A percentile compares a stretch with the other conserved stretches of the same genome.
These are phyloP conservation scores for Oidium heveae DNA, from an alignment of 2,329 filamentous ascomycete species.

Conservation along the genomic window DNA sequence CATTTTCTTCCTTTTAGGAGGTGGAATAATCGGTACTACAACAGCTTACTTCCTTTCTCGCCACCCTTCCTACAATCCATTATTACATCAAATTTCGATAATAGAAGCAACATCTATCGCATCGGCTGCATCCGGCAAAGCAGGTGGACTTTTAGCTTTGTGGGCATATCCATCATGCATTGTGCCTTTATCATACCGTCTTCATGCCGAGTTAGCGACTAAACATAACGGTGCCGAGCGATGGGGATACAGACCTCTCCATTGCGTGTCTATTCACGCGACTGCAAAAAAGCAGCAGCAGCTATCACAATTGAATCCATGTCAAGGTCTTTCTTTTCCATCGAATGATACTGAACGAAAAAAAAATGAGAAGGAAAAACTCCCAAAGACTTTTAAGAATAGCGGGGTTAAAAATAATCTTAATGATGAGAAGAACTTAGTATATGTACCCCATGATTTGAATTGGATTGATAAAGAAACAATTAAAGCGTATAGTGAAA, in stretches of 20 bases:
- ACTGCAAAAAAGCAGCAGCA: slow-evolving; percentile 6
- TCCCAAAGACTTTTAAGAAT: slow-evolving; percentile 31
- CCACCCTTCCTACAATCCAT: slow-evolving; percentile 55
- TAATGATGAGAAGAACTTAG: slow-evolving; percentile 5
- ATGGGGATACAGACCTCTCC: slow-evolving; percentile 71
- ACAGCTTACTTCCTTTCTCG: slow-evolving; percentile 79
- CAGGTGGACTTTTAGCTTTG: slow-evolving; percentile 65
- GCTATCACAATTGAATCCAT: not conserved
- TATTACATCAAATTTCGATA: slow-evolving; percentile 55
- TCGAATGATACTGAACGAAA: not conserved
- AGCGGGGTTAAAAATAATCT: slow-evolving; percentile 18
- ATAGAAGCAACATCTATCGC: slow-evolving; percentile 71
- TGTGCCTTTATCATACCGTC: slow-evolving; percentile 60
- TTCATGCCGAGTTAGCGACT: slow-evolving; percentile 64
- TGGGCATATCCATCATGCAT: slow-evolving; percentile 79
- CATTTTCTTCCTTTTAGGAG: slow-evolving; percentile 19
- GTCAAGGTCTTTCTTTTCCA: too few relatives aligned
- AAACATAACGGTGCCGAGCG: slow-evolving; percentile 52
- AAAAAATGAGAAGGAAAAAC: slow-evolving; percentile 28
- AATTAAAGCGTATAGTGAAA: slow-evolving; percentile 48
- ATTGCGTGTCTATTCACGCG: slow-evolving; percentile 30
- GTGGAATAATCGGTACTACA: slow-evolving; percentile 78
- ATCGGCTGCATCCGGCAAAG: slow-evolving; percentile 82
- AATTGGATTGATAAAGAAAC: slow-evolving; percentile 58
- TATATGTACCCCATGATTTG: slow-evolving; percentile 47